A percentile compares a stretch with the other conserved stretches of the same genome.
These are phyloP conservation scores for Alternaria sp. DNA, from an alignment of 2,329 filamentous ascomycete genomes.

Conservation along the genomic window DNA sequence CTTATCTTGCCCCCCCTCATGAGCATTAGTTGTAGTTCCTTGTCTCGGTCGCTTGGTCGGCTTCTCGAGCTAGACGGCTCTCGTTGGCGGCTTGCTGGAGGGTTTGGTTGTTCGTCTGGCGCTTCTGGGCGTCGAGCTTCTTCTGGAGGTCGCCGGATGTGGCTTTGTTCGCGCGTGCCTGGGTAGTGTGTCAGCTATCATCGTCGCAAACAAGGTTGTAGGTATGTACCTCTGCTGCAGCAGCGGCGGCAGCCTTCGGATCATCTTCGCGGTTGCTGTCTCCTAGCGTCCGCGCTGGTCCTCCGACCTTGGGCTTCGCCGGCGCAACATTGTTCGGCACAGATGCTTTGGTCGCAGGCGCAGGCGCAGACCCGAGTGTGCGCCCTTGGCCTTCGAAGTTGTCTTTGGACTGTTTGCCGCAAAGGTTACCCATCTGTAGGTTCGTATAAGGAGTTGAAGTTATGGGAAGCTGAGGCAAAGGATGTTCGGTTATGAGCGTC, in stretches of 20 bases:
- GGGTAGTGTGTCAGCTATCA: constrained; percentile 17
- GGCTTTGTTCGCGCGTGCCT: constrained; percentile 72
- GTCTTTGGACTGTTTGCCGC: constrained; percentile 69
- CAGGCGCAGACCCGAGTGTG: constrained; percentile 66
- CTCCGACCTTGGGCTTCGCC: constrained; percentile 54
- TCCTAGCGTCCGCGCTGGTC: constrained; percentile 68
- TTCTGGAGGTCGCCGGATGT: constrained; percentile 59
- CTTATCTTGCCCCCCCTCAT: background rate
- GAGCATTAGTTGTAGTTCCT: constrained; percentile 61
- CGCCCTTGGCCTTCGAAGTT: constrained; percentile 77
- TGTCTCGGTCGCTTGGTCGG: constrained; percentile 66
- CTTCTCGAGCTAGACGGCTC: constrained; percentile 70
- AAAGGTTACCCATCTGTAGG: constrained; percentile 79
- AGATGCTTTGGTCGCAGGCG: constrained; percentile 52
- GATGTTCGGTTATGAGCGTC: background rate
- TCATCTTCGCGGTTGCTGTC: constrained; percentile 58
- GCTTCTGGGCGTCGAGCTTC: constrained; percentile 77
- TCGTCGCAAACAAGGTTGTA: background rate
- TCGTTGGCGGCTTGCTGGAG: constrained; percentile 72
- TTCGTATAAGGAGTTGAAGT: background rate
- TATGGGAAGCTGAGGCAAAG: background rate
- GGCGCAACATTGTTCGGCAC: constrained; percentile 40
- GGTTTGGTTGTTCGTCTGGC: constrained; percentile 71
- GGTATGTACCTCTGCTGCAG: constrained; percentile 79
- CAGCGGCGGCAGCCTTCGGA: constrained; percentile 75